Conservation (phyloP, 805 yeast species). For the Cyberlindnera japonica region DNA sequence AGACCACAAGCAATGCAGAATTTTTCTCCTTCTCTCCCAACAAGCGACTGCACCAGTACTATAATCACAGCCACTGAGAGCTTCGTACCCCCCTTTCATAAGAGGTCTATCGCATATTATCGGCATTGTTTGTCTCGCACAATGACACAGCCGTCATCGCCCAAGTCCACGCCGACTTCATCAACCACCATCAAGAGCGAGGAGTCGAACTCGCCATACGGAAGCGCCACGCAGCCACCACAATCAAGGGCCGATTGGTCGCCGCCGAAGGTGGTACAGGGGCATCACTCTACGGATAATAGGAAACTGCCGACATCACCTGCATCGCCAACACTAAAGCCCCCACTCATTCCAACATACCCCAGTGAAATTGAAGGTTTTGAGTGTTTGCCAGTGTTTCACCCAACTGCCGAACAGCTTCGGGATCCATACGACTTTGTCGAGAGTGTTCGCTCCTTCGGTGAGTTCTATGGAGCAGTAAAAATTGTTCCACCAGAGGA, state of each 20-base stretch:
- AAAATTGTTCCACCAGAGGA: constrained; percentile 54
- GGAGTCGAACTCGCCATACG: neutral
- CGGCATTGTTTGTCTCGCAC: neutral
- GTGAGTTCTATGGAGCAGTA: constrained; percentile 57
- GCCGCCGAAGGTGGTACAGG: neutral
- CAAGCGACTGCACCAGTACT: neutral
- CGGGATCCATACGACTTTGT: constrained; percentile 54
- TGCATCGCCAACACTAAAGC: neutral
- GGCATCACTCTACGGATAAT: neutral
- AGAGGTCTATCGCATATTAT: neutral
- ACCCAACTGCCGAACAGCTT: constrained; percentile 46
- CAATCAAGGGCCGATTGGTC: neutral
- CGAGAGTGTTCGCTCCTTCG: constrained; percentile 43
- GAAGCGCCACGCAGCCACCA: too few relatives aligned
- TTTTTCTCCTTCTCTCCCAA: neutral
- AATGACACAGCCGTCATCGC: neutral
- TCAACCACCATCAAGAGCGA: neutral
- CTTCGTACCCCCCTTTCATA: neutral
- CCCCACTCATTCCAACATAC: neutral
- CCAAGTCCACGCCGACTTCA: neutral
- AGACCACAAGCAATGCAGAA: too few relatives aligned
- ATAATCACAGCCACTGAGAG: neutral
- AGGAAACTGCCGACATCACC: too few relatives aligned
- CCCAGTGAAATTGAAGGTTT: neutral
- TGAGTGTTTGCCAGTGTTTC: constrained; percentile 2